phyloP scores from a whole-genome alignment of 1,284 basidiomycete genomes.

The Ceratorhiza oryzae-sativae region DNA sequence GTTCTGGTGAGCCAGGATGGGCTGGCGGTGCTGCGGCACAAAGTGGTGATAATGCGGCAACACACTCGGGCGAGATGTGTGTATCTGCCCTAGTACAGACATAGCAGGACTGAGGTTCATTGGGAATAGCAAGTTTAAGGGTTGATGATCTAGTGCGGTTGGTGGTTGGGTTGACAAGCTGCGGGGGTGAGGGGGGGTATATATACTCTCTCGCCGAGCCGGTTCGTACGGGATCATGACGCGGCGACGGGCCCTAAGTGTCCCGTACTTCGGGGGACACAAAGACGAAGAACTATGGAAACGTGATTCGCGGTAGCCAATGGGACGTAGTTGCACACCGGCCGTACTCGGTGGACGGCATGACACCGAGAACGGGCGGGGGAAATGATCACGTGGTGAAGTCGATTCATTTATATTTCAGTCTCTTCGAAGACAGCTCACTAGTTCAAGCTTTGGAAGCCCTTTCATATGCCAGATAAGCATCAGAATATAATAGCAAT shows the following conservation, averaged over 20 bases:
- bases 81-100: slow-evolving; percentile 2
- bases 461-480: no score
- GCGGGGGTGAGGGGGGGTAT: neutral
- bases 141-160: neutral
- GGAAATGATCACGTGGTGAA: neutral
- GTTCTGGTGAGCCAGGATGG: neutral
- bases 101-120: neutral
- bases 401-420: no score
- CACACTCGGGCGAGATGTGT: neutral
- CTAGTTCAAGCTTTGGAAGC: no score
- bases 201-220: neutral
- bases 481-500: no score
- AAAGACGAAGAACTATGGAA: neutral
- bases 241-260: neutral
- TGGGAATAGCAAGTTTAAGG: neutral
- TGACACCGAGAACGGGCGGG: neutral
- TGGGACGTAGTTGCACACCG: neutral
- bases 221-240: neutral
- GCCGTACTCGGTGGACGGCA: neutral
- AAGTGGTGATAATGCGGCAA: neutral
- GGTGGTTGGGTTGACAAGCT: neutral
- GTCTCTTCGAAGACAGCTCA: no score
- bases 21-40: neutral
- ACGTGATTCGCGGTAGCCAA: neutral
- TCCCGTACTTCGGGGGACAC: neutral